Base-by-base conservation (phyloP, 352 stramenopile species). In the Globisporangium viniferum region DNA sequence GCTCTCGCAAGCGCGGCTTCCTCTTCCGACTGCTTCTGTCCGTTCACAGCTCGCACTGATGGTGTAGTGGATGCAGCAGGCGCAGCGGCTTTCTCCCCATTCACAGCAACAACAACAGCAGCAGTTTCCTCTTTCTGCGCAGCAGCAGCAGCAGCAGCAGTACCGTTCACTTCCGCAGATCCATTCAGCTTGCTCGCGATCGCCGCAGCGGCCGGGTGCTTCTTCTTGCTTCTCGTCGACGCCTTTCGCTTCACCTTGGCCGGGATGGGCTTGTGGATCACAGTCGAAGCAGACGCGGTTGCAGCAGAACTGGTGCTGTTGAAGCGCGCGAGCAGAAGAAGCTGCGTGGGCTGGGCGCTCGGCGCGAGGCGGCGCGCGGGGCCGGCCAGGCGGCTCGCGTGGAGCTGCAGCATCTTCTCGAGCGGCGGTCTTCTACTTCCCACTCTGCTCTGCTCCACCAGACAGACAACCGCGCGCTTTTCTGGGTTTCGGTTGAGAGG, bases 191-290 rank as follows among this genome's bases (percentile, higher is more conserved):
- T 71, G 46, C 36, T 71, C 20, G 64, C 68, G 35, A 73, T 73
- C 56, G 64, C 68, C 5, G 62, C 41, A 4, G 56, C 61, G 3
- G 62, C 18, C 35, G 55, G 33, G 31, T 60, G 29, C 64, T 73
- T 73, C 56, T 70, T 70, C 56, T 69, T 69, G 22, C 24, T 51
- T 20, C 67, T 48, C 54, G 61, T 31, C 22, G 67, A 69, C 10
- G 46, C 15, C 44, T 72, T 72, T 46, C 68, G 68, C 57, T 71
- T 70, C 56, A 73, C 36, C 35, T 73, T 73, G 14, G 68, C 68
- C 15, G 64, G 68, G 36, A 73, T 59, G 2, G 68, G 68, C 39
- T 73, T 73, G 68, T 73, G 68, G 20, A 61, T 39, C 5, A 46
- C 62, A 15, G 35, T 33, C 20, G 56, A 31, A 15, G 33, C 22